Conservation (phyloP, 148 eudicot species). For the Rhododendron griersonianum region DNA sequence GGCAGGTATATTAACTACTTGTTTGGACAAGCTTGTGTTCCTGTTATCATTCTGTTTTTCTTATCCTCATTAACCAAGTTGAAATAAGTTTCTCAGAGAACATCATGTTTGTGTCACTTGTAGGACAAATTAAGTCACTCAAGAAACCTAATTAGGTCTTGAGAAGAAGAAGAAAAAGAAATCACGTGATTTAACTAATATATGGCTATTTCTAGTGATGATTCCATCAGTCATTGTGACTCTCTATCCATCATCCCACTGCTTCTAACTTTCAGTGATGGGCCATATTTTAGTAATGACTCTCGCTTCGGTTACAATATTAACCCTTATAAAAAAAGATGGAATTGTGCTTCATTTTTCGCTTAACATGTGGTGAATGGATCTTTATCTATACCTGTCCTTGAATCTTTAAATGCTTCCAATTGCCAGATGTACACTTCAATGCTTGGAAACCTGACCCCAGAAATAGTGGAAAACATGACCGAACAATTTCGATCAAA, state of each 20-base stretch:
- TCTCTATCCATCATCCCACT: background rate
- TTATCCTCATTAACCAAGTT: background rate
- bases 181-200: background rate
- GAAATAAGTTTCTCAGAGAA: background rate
- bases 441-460: conserved; percentile 89
- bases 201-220: background rate
- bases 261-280: background rate
- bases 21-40: background rate
- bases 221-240: background rate
- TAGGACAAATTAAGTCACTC: background rate
- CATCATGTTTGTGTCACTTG: background rate
- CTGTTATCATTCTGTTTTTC: background rate
- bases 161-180: background rate
- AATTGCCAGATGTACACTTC: conserved; percentile 67
- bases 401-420: conserved; percentile 4
- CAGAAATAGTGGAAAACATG: conserved; percentile 97
- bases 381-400: background rate
- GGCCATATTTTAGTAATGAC: background rate
- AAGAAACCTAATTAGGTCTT: background rate
- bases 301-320: background rate
- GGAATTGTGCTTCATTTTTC: background rate
- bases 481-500: conserved; percentile 87
- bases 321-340: background rate
- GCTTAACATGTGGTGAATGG: background rate
- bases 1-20: conserved; percentile 40